These are phyloP conservation scores for Cunninghamia lanceolata DNA, from an alignment of 75 land plant species.

Conservation along the genomic window DNA sequence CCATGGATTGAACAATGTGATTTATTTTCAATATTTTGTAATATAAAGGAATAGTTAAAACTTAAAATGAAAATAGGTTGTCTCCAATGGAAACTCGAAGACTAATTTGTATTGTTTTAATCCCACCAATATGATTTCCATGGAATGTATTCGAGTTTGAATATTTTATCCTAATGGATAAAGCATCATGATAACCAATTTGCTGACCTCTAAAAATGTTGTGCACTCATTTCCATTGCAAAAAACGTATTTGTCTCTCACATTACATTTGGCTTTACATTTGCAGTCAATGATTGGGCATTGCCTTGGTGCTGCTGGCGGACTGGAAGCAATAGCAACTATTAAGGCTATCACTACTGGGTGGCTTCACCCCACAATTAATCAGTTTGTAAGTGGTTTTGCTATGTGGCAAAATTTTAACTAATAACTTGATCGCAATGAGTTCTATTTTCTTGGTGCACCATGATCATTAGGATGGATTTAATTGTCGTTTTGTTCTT, in stretches of 20 bases:
- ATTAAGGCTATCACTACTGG: constrained; percentile 62
- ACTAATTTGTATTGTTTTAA: not conserved
- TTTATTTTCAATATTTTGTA: not conserved
- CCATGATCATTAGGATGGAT: no score
- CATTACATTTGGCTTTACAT: not conserved
- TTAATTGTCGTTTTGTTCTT: not conserved
- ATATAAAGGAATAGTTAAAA: not conserved
- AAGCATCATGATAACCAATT: not conserved
- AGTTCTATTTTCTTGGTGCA: not conserved
- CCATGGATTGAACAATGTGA: not conserved
- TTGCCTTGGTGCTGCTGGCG: constrained; percentile 60
- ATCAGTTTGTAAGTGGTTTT: constrained; percentile 38
- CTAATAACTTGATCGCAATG: not conserved
- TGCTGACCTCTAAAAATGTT: not conserved
- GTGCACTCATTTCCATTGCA: not conserved
- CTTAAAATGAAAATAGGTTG: not conserved
- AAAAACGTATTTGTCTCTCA: not conserved
- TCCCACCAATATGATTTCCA: not conserved
- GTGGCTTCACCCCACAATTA: constrained; percentile 60
- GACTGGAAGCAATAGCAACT: constrained; percentile 54
- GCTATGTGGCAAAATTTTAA: not conserved
- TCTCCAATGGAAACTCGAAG: not conserved
- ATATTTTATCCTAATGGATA: not conserved
- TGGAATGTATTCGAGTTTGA: not conserved
- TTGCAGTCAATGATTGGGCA: constrained; percentile 67